phyloP scores from a whole-genome alignment of 1,139 yeast species.

The Saccharomycopsis phalli region DNA sequence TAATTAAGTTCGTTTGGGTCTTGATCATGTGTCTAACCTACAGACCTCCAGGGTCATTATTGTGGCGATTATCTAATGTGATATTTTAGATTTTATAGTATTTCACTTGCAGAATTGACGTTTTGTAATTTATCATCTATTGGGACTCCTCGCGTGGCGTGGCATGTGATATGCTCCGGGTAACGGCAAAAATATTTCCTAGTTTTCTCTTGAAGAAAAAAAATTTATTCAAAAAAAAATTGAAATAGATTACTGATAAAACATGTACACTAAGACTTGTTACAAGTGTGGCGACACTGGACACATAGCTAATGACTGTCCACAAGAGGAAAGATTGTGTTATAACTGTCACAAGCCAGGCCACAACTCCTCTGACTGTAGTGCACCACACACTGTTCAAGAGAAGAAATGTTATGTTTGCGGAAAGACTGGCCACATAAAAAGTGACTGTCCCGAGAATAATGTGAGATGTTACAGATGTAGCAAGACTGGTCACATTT shows the following conservation, averaged over 20 bases:
- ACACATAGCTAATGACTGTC: slow-evolving; percentile 83
- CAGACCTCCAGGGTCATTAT: no score
- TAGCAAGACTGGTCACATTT: slow-evolving; percentile 72
- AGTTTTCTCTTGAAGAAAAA: no score
- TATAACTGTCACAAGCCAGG: slow-evolving; percentile 91
- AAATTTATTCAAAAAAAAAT: neutral
- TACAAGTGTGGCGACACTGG: slow-evolving; percentile 91
- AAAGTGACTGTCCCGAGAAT: slow-evolving; percentile 63
- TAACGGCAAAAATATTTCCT: no score
- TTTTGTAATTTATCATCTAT: no score
- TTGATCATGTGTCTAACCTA: no score
- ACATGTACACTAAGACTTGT: slow-evolving; percentile 40
- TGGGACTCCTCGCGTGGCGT: no score
- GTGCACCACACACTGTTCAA: slow-evolving; percentile 75
- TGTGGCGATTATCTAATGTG: no score
- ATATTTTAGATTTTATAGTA: no score
- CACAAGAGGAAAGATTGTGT: slow-evolving; percentile 75
- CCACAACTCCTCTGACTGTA: slow-evolving; percentile 82
- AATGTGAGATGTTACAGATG: slow-evolving; percentile 56
- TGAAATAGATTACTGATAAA: neutral
- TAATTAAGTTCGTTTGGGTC: no score
- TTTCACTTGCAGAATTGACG: no score
- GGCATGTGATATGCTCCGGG: no score
- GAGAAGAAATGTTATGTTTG: slow-evolving; percentile 84
- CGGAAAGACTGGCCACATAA: slow-evolving; percentile 73